A percentile compares a stretch with the other conserved stretches of the same genome.
phyloP scores from a whole-genome alignment of 2,329 filamentous ascomycete genomes.

The Furcasterigmium sp. region DNA sequence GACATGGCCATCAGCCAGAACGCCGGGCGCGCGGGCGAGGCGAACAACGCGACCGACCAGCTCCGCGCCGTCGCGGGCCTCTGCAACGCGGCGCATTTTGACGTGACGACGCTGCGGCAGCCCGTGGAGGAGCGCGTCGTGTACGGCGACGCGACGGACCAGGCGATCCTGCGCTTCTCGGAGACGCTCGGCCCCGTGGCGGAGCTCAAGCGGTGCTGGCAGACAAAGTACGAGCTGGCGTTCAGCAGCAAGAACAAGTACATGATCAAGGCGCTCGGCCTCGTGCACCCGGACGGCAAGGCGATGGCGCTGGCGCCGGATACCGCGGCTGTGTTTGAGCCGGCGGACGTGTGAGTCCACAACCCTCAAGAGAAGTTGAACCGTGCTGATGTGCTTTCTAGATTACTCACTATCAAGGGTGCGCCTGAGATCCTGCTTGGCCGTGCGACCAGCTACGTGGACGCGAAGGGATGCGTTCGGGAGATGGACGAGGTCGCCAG shows the following conservation, averaged over 20 bases:
- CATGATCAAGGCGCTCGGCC: slow-evolving; percentile 61
- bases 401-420: slow-evolving; percentile 70
- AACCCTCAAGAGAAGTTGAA: background rate
- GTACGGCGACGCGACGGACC: slow-evolving; percentile 72
- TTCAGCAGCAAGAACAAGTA: slow-evolving; percentile 86
- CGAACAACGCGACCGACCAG: slow-evolving; percentile 45
- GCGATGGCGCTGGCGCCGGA: slow-evolving; percentile 9
- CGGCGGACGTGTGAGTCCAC: slow-evolving; percentile 21
- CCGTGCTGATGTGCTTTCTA: slow-evolving; percentile 14
- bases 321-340: slow-evolving; percentile 16
- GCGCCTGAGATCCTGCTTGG: slow-evolving; percentile 69
- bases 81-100: slow-evolving; percentile 73
- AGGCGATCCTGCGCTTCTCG: slow-evolving; percentile 67
- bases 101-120: slow-evolving; percentile 54
- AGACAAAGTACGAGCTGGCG: slow-evolving; percentile 60
- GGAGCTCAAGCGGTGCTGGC: slow-evolving; percentile 58
- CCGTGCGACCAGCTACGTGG: slow-evolving; percentile 54
- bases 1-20: slow-evolving; percentile 19
- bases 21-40: slow-evolving; percentile 13
- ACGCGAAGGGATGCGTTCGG: slow-evolving; percentile 46
- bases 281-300: slow-evolving; percentile 24
- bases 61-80: slow-evolving; percentile 58
- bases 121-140: slow-evolving; percentile 59
- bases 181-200: slow-evolving; percentile 57
- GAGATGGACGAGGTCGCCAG: slow-evolving; percentile 40